Evolutionary conservation across 352 stramenopile species (phyloP).

Genomic region (Salisapilia sapeloensis): DNA sequence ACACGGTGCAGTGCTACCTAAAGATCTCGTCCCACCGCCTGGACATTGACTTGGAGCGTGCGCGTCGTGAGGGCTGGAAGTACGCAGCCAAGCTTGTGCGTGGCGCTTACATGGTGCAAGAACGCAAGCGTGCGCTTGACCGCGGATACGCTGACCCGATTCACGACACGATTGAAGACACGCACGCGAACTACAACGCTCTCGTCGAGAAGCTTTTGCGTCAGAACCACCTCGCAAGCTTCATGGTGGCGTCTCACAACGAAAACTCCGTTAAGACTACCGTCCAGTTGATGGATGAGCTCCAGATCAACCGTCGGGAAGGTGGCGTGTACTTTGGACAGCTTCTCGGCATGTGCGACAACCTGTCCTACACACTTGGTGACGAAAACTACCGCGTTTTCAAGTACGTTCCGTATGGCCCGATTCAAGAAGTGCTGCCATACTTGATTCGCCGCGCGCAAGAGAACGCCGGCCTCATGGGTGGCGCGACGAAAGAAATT

Average conservation of each 20-base stretch:
- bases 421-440: constrained; percentile 91
- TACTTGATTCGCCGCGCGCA: constrained; percentile 94
- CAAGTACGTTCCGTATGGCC: constrained; percentile 97
- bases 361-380: constrained; percentile 92
- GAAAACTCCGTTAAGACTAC: constrained; percentile 87
- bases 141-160: constrained; percentile 82
- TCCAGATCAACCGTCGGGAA: constrained; percentile 59
- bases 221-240: constrained; percentile 75
- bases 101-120: constrained; percentile 96
- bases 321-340: constrained; percentile 92
- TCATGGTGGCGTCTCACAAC: constrained; percentile 98
- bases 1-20: constrained; percentile 98
- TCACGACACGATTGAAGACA: constrained; percentile 86
- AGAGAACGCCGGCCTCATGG: constrained; percentile 91
- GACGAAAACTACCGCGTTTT: constrained; percentile 86
- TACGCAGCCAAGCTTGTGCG: constrained; percentile 97
- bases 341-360: constrained; percentile 95
- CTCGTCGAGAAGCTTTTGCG: constrained; percentile 82
- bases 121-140: constrained; percentile 81
- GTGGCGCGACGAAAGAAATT: constrained; percentile 62
- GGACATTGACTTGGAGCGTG: constrained; percentile 83
- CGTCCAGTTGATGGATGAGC: constrained; percentile 83
- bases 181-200: constrained; percentile 89
- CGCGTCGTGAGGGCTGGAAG: constrained; percentile 81
- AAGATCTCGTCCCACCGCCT: constrained; percentile 84